Base-by-base conservation (phyloP, 1,284 basidiomycete genomes). In the Schizopora paradoxa region DNA sequence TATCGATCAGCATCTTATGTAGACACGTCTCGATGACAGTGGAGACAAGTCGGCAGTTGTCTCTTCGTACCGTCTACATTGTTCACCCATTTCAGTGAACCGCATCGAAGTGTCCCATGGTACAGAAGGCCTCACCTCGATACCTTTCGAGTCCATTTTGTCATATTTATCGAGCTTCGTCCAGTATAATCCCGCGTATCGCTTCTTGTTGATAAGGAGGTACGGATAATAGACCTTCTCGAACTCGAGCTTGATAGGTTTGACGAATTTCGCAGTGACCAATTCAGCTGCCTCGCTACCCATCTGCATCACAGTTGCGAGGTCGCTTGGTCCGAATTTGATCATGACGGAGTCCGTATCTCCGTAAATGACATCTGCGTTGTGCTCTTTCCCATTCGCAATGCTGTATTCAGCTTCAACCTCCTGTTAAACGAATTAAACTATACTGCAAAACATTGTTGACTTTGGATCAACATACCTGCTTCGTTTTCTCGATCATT, bases 301-400 rank as follows among this genome's bases (percentile, higher is more conserved):
- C 14, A 96, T 69, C 33, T 78, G 73, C 93, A 97, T 97, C 29
- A 94, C 91, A 5, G 76, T 77, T 28, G 74, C 71, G 23, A 98
- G 69, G 57, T 97, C 91, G 4, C 75, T 79, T 31, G 91, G 90
- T 4, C 94, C 93, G 56, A 98, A 98, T 55, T 80, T 84, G 38
- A 96, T 87, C 93, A 97, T 98, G 60, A 98, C 92, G 0, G 93
- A 98, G 68, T 98, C 93, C 0, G 93, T 97, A 65, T 98, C 93
- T 54, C 93, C 93, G 56, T 98, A 98, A 49, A 98, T 90, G 60
- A 98, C 87, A 58, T 88, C 79, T 1, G 93, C 92, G 55, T 96
- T 82, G 59, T 93, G 78, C 23, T 77, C 67, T 57, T 88, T 85
- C 0, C 92, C 92, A 58, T 96, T 96, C 11, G 80, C 82, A 10